A percentile compares a stretch with the other conserved stretches of the same genome.
Conservation (phyloP, 148 eudicot species). For the Vaccinium macrocarpon region DNA sequence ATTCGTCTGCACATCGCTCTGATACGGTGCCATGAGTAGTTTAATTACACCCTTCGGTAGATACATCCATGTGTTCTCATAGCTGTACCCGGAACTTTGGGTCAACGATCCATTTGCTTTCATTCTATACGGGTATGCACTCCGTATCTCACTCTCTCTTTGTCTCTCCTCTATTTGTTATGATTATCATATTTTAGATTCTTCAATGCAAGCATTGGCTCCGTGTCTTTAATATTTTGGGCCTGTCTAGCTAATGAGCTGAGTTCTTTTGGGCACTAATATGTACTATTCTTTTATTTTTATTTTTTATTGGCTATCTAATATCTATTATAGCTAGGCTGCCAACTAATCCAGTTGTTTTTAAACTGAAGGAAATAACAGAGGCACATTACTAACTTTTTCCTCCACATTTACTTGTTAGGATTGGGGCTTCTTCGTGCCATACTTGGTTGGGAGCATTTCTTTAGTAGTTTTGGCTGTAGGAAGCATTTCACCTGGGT, state of each 20-base stretch:
- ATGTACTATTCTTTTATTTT: not conserved
- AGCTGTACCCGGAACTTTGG: slow-evolving; percentile 4
- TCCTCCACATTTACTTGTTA: slow-evolving; percentile 23
- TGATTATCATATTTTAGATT: not conserved
- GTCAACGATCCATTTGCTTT: not conserved
- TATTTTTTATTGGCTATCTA: not conserved
- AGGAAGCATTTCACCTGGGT: slow-evolving; percentile 95
- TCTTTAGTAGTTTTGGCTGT: slow-evolving; percentile 86
- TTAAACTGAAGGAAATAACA: not conserved
- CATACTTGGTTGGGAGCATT: slow-evolving; percentile 86
- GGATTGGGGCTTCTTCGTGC: slow-evolving; percentile 99
- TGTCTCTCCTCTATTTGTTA: not conserved
- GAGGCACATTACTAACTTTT: slow-evolving; percentile 11
- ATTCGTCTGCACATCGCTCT: not conserved
- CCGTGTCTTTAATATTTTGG: not conserved
- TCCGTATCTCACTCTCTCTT: not conserved
- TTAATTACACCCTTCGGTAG: not conserved
- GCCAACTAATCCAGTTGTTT: not conserved
- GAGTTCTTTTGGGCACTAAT: not conserved
- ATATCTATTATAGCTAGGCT: not conserved
- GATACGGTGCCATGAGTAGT: not conserved
- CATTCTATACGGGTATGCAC: not conserved
- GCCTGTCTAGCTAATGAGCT: not conserved
- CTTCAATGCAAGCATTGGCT: not conserved
- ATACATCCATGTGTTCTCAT: not conserved